Base-by-base conservation (phyloP, 768 basidiomycete genomes). In the Lyophyllum shimeji region DNA sequence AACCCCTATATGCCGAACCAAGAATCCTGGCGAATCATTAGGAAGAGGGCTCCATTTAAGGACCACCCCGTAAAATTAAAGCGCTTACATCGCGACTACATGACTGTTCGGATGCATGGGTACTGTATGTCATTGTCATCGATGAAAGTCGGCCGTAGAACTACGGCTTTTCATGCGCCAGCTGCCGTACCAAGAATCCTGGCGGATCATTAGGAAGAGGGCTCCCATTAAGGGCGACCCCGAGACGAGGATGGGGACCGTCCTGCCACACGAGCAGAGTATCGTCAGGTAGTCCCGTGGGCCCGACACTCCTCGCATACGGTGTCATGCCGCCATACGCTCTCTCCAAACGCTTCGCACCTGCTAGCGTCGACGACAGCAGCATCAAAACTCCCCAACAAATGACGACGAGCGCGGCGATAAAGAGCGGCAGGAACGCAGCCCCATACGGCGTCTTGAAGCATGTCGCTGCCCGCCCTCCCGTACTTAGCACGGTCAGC, bases 401-500 rank as follows among this genome's bases (percentile, higher is more conserved):
- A 21, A 59, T 33, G 17, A 54, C 55, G 5, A 51, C 15, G 12
- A 56, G 11, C 7, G 61, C 58, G 6, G 57, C 44, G 17, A 50
- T 3, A 20, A 56, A 31, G 5, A 62, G 58, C 8, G 61, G 61
- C 6, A 57, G 15, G 34, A 61, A 58, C 8, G 53, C 61, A 15
- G 52, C 39, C 6, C 39, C 53, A 33, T 44, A 62, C 33, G 12
- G 33, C 2, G 54, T 31, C 11, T 42, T 39, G 46, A 57, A 62
- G 44, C 61, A 62, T 8, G 58, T 48, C 13, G 55, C 61, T 6
- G 37, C 0, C 18, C 46, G 20, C 15, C 61, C 61, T 18, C 61
- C 61, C 11, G 55, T 62, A 37, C 61, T 62, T 24, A 54, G 34
- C 15, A 62, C 56, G 7, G 49, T 46, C 17, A 62, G 8, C 7